Conservation (phyloP, 768 basidiomycete genomes). For the Cyclocybe cylindracea region DNA sequence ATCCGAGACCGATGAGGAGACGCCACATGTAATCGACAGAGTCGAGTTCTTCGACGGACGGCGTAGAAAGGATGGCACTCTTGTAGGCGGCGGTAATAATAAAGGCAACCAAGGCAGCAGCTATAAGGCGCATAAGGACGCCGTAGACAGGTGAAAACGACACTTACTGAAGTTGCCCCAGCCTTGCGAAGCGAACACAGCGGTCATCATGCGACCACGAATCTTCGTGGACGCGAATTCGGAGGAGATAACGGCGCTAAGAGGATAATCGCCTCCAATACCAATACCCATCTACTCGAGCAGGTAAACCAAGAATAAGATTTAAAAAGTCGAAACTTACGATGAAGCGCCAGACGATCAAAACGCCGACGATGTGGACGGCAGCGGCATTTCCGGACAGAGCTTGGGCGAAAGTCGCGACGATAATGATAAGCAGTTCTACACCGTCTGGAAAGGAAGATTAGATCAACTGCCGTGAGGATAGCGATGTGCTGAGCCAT, state of each 20-base stretch:
- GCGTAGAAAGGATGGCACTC: slow-evolving; percentile 42
- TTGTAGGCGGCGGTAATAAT: slow-evolving; percentile 73
- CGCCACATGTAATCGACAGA: slow-evolving; percentile 84
- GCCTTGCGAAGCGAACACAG: slow-evolving; percentile 84
- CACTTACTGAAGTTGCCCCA: slow-evolving; percentile 80
- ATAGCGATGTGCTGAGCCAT: too few relatives aligned
- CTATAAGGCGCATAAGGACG: slow-evolving; percentile 27
- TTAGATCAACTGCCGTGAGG: not conserved
- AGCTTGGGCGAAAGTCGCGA: slow-evolving; percentile 79
- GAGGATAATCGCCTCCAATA: slow-evolving; percentile 88
- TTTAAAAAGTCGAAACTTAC: slow-evolving; percentile 23
- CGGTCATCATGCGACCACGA: slow-evolving; percentile 87
- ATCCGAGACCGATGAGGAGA: slow-evolving; percentile 85
- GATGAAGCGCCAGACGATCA: slow-evolving; percentile 85
- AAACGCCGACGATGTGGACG: slow-evolving; percentile 70
- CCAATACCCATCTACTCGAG: slow-evolving; percentile 67
- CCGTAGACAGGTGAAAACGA: not conserved
- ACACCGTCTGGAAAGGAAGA: slow-evolving; percentile 50
- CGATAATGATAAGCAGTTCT: slow-evolving; percentile 80
- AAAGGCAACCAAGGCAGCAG: slow-evolving; percentile 65
- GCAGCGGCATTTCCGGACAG: slow-evolving; percentile 68
- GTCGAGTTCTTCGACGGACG: slow-evolving; percentile 34
- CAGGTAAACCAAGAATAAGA: not conserved
- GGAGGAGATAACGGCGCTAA: slow-evolving; percentile 84
- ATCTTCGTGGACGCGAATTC: slow-evolving; percentile 81